A percentile compares a stretch with the other conserved stretches of the same genome.
phyloP scores from a whole-genome alignment of 208 protist species.

The Leishmania turanica region DNA sequence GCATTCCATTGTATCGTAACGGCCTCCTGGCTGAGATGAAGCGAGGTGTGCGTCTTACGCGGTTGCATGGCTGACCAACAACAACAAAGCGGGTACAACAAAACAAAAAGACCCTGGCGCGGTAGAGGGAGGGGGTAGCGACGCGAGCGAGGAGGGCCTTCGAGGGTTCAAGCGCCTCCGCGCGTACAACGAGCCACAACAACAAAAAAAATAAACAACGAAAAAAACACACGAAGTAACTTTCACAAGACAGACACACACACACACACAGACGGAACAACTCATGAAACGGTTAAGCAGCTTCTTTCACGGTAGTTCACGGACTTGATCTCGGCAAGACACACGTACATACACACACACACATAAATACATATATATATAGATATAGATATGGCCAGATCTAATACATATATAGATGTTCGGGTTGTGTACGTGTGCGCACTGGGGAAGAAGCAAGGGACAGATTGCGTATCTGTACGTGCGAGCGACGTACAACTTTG shows the following conservation, averaged over 20 bases:
- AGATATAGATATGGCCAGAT: no score
- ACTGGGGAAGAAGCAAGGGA: not conserved
- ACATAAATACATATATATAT: not conserved
- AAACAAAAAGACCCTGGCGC: not conserved
- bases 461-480: not conserved
- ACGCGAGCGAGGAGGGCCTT: not conserved
- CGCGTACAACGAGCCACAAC: not conserved
- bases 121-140: not conserved
- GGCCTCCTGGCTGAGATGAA: slow-evolving; percentile 20
- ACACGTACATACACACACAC: no score
- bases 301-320: not conserved
- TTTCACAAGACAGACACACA: not conserved
- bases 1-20: slow-evolving; percentile 24
- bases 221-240: not conserved
- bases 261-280: not conserved
- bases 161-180: not conserved
- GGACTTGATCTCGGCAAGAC: not conserved
- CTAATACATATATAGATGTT: no score
- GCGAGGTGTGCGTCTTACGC: not conserved
- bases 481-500: not conserved
- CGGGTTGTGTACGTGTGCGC: not conserved
- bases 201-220: no score
- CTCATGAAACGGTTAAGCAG: not conserved
- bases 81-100: no score
- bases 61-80: slow-evolving; percentile 7